Base-by-base conservation (phyloP, 768 basidiomycete genomes). In the Megacollybia marginata region DNA sequence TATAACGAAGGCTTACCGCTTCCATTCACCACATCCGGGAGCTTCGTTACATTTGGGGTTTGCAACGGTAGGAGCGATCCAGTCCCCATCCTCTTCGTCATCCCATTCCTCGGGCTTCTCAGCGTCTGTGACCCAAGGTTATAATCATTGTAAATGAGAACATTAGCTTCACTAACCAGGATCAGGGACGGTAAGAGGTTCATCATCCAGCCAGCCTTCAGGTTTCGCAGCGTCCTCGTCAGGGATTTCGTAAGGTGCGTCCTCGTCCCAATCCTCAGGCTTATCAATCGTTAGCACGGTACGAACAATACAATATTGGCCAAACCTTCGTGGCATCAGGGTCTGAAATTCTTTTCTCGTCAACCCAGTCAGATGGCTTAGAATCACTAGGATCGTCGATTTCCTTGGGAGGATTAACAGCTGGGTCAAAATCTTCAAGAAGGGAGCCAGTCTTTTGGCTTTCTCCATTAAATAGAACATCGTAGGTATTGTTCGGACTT, bases 91-190 rank as follows among this genome's bases (percentile, higher is more conserved):
- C 65, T 98, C 96, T 63, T 97, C 96, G 59, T 97, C 95, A 60
- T 96, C 93, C 96, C 96, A 99, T 67, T 99, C 96, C 64, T 99
- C 96, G 6, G 96, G 96, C 74, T 96, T 97, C 68, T 85, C 80
- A 36, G 89, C 81, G 55, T 92, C 89, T 82, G 50, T 2, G 56
- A 3, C 32, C 9, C 13, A 44, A 33, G 53, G 35, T 3, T 43
- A 13, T 8, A 46, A n/a, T 33, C 13, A 36, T 1, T 9, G 32
- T 33, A 23, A 45, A 33, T 18, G 38, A 16, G 58, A 28, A 28
- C 23, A 28, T 28, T 28, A 28, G 6, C 23, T 28, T 28, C 6
- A 28, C 72, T 55, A 54, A 88, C 86, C 86, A 53, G 96, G 95
- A 62, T 99, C 96, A 44, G 92, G 80, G 59, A 96, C 78, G 44